Base-by-base conservation (phyloP, 139 green algal genomes). In the Coelastrella sp. region DNA sequence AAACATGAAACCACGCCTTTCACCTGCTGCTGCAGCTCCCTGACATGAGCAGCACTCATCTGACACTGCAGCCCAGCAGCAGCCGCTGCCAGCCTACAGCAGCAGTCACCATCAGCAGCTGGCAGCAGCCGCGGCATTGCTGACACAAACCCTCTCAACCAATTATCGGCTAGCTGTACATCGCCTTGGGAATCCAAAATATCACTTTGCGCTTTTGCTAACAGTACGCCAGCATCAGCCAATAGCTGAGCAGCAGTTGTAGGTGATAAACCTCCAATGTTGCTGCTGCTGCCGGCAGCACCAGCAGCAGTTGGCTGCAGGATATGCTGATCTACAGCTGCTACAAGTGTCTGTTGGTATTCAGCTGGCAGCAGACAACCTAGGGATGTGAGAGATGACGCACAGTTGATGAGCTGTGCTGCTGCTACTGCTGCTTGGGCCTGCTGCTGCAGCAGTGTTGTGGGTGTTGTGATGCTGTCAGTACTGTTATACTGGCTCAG, bases 1-100 rank as follows among this genome's bases (percentile, higher is more conserved):
- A 22, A 22, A 16, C 73, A 22, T 22, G 73, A 47, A 22, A 20
- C 17, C 2, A 11, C 4, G 22, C 74, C 17, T 58, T 16, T 59
- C 3, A 80, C 74, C 74, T 80, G 23, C 59, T 59, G 10, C 10
- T 60, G 74, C 14, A 80, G 22, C 59, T 19, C 8, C 74, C 74
- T 86, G 19, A 60, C 16, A 16, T 59, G 19, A n/a, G 80, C 59
- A 60, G 20, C 7, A 54, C 80, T 58, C 7, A 86, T 4, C 59
- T 7, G 68, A 76, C 68, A 76, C 68, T 76, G 14, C n/a, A 86
- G n/a, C n/a, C 80, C 80, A 59, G 57, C 59, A 65, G 66, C 59
- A 75, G 59, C 80, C 17, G 59, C 80, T 74, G 60, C n/a, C 80
- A 86, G 59, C n/a, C 60, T 20, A 32, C 80, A 86, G 80, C 80